phyloP scores from a whole-genome alignment of 2,329 filamentous ascomycete species.

The Stemphylium lycopersici region DNA sequence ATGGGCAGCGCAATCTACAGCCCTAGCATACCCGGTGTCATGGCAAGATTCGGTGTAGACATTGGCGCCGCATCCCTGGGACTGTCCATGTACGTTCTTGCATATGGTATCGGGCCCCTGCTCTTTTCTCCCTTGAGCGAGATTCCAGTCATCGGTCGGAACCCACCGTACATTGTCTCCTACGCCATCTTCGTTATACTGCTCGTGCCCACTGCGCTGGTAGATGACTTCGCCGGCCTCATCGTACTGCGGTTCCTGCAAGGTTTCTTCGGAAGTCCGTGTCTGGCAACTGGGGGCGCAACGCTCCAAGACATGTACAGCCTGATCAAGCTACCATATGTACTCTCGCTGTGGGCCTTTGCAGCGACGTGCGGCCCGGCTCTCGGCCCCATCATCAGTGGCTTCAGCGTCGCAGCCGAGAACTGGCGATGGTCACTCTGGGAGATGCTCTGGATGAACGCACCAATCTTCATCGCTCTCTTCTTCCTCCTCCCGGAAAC shows the following conservation, averaged over 20 bases:
- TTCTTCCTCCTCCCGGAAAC: conserved; percentile 89
- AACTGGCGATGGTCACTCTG: conserved; percentile 88
- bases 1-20: conserved; percentile 61
- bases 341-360: conserved; percentile 53
- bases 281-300: conserved; percentile 48
- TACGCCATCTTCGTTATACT: conserved; percentile 73
- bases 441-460: conserved; percentile 81
- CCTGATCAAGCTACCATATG: conserved; percentile 53
- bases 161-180: conserved; percentile 70
- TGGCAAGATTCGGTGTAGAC: conserved; percentile 60
- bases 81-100: conserved; percentile 67
- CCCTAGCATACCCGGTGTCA: conserved; percentile 54
- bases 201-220: conserved; percentile 67
- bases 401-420: conserved; percentile 71
- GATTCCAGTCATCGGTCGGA: conserved; percentile 70
- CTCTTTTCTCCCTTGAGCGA: conserved; percentile 71
- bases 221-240: conserved; percentile 67
- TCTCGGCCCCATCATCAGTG: conserved; percentile 68
- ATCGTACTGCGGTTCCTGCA: conserved; percentile 58
- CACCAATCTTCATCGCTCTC: conserved; percentile 73
- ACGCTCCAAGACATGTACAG: conserved; percentile 49
- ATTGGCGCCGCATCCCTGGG: conserved; percentile 62
- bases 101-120: conserved; percentile 66
- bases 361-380: conserved; percentile 67
- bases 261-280: conserved; percentile 49